Evolutionary conservation across 345 rosid species (phyloP), one percentile per base, ranked within the genome.

Genomic region (Dovyalis caffra): DNA sequence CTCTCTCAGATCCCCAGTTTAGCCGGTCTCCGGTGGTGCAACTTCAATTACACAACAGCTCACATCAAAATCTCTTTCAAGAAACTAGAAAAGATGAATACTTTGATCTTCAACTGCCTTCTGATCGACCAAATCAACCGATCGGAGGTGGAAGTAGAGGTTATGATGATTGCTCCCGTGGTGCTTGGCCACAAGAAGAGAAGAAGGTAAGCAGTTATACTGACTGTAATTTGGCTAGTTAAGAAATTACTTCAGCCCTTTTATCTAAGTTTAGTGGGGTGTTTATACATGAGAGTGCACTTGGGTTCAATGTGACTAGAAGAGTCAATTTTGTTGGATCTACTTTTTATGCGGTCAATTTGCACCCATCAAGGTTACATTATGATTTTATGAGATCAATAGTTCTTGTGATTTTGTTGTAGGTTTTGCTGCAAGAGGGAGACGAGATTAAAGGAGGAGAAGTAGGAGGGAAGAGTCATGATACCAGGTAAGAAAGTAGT

Each of bases 1-100:
- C 92, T 69, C 80, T 91, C 64, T 86, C 95, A 89, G 97, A 91
- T 93, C 95, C 89, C 92, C 83, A 82, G 84, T 82, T 69, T 37
- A 76, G 72, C 86, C 76, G 76, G 31, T 66, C 85, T 66, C 89
- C 91, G 74, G 75, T 81, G 85, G 88, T 87, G 91, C 90, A 85
- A 85, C 83, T 86, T 58, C 82, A 68, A 20, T 78, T 71, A 40
- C 69, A 49, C 69, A 37, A 31, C 63, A 56, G 43, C 79, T 75
- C 72, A 49, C 70, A 37, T 53, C 77, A 31, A 31, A 65, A 32
- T 74, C 63, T 71, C 35, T n/a, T 56, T 32, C 72, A 67, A 28
- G 67, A 32, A 40, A 73, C 49, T 31, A 65, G 68, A 5, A 57
- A 37, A 31, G 71, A n/a, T 56, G 58, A 18, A 29, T 31, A 40